Percentiles rank a stretch among this genome's conserved stretches.
phyloP scores from a whole-genome alignment of 495 filamentous ascomycete species.

The Penicillium diatomitis region DNA sequence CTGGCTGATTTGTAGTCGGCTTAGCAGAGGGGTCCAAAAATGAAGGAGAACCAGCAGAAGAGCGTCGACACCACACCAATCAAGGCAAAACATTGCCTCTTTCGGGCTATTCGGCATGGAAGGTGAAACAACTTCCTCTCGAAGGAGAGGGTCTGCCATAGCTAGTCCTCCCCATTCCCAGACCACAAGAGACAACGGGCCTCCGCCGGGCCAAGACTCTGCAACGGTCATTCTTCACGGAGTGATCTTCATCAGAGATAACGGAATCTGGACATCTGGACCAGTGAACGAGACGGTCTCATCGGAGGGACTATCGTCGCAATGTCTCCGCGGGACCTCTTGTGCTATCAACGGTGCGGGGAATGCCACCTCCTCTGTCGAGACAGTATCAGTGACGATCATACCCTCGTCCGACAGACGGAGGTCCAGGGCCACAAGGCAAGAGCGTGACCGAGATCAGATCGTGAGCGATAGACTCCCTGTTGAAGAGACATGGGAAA shows the following conservation, averaged over 20 bases:
- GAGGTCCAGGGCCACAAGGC: background rate
- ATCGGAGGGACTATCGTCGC: no score
- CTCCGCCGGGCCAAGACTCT: conserved; percentile 20
- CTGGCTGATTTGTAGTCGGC: no score
- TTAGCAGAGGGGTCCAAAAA: no score
- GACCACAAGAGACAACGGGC: conserved; percentile 5
- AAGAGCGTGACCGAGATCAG: no score
- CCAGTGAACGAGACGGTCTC: conserved; percentile 1
- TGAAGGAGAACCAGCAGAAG: background rate
- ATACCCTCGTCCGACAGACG: background rate
- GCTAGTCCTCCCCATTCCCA: background rate
- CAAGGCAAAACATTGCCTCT: background rate
- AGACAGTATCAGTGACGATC: background rate
- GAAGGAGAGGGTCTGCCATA: background rate
- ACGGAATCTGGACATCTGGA: conserved; percentile 1
- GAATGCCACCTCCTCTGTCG: conserved; percentile 4
- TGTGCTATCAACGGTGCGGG: background rate
- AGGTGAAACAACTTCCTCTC: no score
- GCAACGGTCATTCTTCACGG: background rate
- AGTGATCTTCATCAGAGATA: conserved; percentile 1
- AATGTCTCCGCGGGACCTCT: no score
- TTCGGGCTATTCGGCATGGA: no score
- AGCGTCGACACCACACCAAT: background rate
- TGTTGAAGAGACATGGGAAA: no score
- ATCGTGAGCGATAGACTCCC: no score